These are phyloP conservation scores for Eucalyptus viminalis DNA, from an alignment of 345 rosid species.

Conservation along the genomic window DNA sequence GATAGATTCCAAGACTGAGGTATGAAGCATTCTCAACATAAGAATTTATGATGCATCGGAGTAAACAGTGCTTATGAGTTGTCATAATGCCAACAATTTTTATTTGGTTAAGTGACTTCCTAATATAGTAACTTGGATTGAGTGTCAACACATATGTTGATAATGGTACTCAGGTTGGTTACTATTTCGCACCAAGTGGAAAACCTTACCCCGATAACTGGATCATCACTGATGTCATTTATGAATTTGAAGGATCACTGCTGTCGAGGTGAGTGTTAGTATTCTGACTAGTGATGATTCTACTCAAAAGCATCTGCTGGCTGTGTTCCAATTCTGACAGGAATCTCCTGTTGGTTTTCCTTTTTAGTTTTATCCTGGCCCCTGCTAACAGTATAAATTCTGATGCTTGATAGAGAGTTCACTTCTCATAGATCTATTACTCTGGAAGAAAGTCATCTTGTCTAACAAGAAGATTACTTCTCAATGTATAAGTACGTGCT, in stretches of 20 bases:
- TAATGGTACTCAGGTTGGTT: slow-evolving; percentile 64
- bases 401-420: neutral
- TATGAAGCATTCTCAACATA: neutral
- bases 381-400: neutral
- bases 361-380: neutral
- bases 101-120: neutral
- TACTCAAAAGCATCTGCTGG: neutral
- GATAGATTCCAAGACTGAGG: slow-evolving; percentile 85
- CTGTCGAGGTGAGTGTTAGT: slow-evolving; percentile 43
- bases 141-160: neutral
- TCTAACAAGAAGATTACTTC: neutral
- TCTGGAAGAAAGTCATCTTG: neutral
- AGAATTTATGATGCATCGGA: neutral
- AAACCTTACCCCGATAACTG: slow-evolving; percentile 99
- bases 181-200: slow-evolving; percentile 94
- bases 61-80: neutral
- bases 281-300: neutral
- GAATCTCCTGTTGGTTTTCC: neutral
- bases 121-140: neutral
- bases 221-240: slow-evolving; percentile 89
- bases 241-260: slow-evolving; percentile 84
- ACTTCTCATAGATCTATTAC: neutral
- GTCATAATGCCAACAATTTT: neutral
- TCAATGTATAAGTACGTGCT: neutral
- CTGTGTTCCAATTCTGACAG: neutral